Evolutionary conservation across 2,329 filamentous ascomycete species (phyloP).

Genomic region (Pseudogymnoascus sp.): DNA sequence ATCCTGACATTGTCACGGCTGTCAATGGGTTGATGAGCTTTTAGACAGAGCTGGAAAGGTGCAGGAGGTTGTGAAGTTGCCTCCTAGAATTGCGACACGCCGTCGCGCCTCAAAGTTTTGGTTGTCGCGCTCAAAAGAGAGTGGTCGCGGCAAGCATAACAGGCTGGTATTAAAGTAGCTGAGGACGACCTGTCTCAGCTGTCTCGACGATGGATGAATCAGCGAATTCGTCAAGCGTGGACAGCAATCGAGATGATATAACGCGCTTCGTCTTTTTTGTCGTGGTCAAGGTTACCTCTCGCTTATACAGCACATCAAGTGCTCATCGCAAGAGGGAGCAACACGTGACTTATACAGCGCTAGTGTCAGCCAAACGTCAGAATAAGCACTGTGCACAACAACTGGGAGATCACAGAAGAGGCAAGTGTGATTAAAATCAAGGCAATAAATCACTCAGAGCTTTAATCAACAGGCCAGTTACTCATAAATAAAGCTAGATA

Average conservation of each 20-base stretch:
- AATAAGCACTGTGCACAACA: neutral
- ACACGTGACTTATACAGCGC: neutral
- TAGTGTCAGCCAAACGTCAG: neutral
- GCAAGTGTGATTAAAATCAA: neutral
- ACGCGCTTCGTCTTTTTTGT: conserved; percentile 7
- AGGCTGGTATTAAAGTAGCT: conserved; percentile 1
- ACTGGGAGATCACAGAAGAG: neutral
- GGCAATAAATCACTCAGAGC: neutral
- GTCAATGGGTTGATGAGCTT: conserved; percentile 12
- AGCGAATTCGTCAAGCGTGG: conserved; percentile 2
- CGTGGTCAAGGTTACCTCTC: conserved; percentile 8
- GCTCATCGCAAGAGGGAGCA: neutral
- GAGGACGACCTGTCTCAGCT: conserved; percentile 6
- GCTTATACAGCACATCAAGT: conserved; percentile 8
- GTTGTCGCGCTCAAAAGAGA: conserved; percentile 5
- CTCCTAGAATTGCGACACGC: conserved; percentile 2
- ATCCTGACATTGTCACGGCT: conserved; percentile 25
- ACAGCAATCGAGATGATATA: conserved; percentile 6
- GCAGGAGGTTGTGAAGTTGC: neutral
- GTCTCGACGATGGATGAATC: conserved; percentile 10
- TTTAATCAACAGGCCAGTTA: neutral
- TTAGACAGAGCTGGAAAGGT: conserved; percentile 7
- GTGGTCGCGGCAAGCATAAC: neutral
- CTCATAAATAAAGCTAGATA: neutral
- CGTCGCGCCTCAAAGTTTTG: conserved; percentile 8